Conservation (phyloP, 1,284 basidiomycete species). For the Cutaneotrichosporon dermatis region DNA sequence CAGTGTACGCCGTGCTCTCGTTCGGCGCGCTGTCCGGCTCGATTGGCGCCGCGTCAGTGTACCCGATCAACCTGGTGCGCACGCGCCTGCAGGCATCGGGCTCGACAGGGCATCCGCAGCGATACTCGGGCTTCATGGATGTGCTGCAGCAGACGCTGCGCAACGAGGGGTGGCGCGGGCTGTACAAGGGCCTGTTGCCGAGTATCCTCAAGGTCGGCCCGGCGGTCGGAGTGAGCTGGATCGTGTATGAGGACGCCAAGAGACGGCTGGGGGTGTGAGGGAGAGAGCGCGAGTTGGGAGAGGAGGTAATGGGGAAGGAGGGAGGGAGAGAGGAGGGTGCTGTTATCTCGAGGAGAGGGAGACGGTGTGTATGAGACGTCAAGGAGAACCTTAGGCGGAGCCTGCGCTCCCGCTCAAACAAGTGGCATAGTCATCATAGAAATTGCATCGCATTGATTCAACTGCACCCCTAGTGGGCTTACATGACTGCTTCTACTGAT, state of each 20-base stretch:
- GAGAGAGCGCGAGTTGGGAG: neutral
- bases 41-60: conserved; percentile 86
- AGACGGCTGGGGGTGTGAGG: conserved; percentile 34
- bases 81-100: conserved; percentile 95
- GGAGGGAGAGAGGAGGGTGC: neutral
- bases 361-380: no score
- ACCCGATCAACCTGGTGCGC: conserved; percentile 86
- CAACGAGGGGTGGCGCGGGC: conserved; percentile 85
- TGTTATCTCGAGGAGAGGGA: no score
- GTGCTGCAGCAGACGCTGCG: conserved; percentile 76
- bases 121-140: conserved; percentile 82
- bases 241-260: conserved; percentile 57
- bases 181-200: conserved; percentile 88
- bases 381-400: no score
- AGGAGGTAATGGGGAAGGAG: neutral
- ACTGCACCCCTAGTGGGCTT: neutral
- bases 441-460: conserved; percentile 12
- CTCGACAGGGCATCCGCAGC: conserved; percentile 82
- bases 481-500: neutral
- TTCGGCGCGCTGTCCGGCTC: conserved; percentile 87
- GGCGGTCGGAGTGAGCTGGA: conserved; percentile 89
- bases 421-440: conserved; percentile 13
- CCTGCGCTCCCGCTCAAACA: no score
- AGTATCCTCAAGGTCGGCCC: conserved; percentile 93
- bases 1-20: conserved; percentile 71